Conservation (phyloP, 768 basidiomycete species). For the Tephrocybe sp. region DNA sequence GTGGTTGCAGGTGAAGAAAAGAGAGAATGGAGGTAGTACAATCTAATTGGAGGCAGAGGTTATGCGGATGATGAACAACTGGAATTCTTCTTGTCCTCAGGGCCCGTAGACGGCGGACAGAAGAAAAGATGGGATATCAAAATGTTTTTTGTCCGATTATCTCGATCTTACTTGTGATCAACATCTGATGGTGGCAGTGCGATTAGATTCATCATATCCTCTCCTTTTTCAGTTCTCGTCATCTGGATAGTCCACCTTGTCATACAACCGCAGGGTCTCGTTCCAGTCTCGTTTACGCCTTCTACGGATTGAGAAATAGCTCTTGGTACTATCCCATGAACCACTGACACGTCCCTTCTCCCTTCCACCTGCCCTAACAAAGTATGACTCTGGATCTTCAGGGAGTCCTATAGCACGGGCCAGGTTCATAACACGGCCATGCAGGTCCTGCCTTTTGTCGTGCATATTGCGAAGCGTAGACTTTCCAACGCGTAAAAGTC, state of each 20-base stretch:
- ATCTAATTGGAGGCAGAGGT: slow-evolving; percentile 9
- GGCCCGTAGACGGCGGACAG: slow-evolving; percentile 9
- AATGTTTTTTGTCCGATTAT: slow-evolving; percentile 11
- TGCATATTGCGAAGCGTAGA: slow-evolving; percentile 53
- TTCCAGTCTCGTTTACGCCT: slow-evolving; percentile 89
- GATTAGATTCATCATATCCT: slow-evolving; percentile 2
- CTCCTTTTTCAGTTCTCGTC: slow-evolving; percentile 32
- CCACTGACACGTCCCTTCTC: slow-evolving; percentile 73
- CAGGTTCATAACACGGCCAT: slow-evolving; percentile 66
- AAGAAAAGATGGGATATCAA: slow-evolving; percentile 2
- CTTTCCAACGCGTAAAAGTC: slow-evolving; percentile 64
- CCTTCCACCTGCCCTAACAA: slow-evolving; percentile 53
- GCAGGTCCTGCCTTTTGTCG: slow-evolving; percentile 53
- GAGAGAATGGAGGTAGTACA: slow-evolving; percentile 4
- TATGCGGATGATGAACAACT: slow-evolving; percentile 4
- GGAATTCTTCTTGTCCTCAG: background rate
- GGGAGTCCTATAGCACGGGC: slow-evolving; percentile 65
- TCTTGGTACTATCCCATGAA: slow-evolving; percentile 66
- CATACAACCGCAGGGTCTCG: slow-evolving; percentile 79
- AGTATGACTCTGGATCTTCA: slow-evolving; percentile 66
- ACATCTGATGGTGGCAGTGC: slow-evolving; percentile 8
- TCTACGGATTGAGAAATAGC: slow-evolving; percentile 79
- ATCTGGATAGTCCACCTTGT: slow-evolving; percentile 79
- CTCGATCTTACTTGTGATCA: slow-evolving; percentile 6
- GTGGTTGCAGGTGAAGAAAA: slow-evolving; percentile 18